phyloP scores from a whole-genome alignment of 2,329 filamentous ascomycete species.

The Penicillium sp. region DNA sequence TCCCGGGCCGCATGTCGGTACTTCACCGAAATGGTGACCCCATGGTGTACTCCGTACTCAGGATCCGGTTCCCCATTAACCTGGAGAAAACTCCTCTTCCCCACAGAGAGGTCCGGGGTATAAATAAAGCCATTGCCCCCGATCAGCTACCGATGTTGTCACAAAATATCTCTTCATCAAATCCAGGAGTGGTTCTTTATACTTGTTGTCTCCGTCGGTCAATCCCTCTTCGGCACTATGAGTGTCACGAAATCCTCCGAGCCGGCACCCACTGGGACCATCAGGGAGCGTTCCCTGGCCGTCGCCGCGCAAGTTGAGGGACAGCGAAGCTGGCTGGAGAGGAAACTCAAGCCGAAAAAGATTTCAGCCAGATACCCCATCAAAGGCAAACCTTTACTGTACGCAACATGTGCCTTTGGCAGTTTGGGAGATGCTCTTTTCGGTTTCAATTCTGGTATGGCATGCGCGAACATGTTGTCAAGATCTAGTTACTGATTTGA shows the following conservation, averaged over 20 bases:
- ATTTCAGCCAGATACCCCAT: conserved; percentile 38
- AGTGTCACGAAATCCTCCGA: not conserved
- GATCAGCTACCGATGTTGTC: too few species aligned
- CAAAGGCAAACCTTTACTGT: conserved; percentile 36
- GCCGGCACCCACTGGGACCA: conserved; percentile 14
- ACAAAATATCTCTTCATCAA: not conserved
- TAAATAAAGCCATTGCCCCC: conserved; percentile 10
- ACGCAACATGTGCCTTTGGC: conserved; percentile 41
- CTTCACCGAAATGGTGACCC: not conserved
- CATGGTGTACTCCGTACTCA: not conserved
- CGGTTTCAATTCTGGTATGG: conserved; percentile 42
- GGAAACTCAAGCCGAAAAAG: conserved; percentile 37
- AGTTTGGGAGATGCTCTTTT: conserved; percentile 43
- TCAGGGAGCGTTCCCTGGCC: conserved; percentile 22
- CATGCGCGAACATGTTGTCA: not conserved
- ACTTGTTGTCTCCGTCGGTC: not conserved
- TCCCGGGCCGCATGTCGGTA: not conserved
- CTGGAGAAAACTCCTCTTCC: conserved; percentile 16
- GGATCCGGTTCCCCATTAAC: conserved; percentile 1
- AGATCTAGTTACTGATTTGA: not conserved
- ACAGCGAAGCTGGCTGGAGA: conserved; percentile 34
- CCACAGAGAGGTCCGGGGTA: conserved; percentile 16
- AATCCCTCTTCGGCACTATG: conserved; percentile 1
- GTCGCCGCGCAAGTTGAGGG: conserved; percentile 23
- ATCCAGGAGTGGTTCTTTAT: not conserved